These are phyloP conservation scores for Begonia fuchsioides DNA, from an alignment of 306 rosid species.

Conservation along the genomic window DNA sequence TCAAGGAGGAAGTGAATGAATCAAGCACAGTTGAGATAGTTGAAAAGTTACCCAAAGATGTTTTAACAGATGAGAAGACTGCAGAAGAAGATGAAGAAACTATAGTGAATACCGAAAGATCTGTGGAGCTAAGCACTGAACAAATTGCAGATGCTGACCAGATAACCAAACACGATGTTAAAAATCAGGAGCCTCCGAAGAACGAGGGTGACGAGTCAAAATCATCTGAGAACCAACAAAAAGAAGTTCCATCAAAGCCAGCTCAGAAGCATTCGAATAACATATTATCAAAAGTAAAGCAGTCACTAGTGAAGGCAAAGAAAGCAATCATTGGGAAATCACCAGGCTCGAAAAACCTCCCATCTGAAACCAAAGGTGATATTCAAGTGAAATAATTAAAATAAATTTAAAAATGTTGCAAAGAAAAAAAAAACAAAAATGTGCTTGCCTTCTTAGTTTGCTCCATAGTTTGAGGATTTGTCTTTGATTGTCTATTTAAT, in stretches of 20 bases:
- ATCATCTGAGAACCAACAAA: not conserved
- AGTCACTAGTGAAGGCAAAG: conserved; percentile 69
- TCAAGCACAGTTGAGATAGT: not conserved
- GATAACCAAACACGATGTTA: not conserved
- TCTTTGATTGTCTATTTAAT: not conserved
- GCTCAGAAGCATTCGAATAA: conserved; percentile 59
- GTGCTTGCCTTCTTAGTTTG: not conserved
- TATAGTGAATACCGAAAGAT: not conserved
- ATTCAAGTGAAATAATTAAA: conserved; percentile 10
- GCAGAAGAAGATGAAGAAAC: conserved; percentile 6
- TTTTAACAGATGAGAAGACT: not conserved
- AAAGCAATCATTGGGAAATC: conserved; percentile 76
- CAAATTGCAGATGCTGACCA: conserved; percentile 3
- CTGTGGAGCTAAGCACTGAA: not conserved
- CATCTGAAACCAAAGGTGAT: conserved; percentile 39
- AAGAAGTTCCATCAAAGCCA: conserved; percentile 30
- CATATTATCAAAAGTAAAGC: conserved; percentile 66
- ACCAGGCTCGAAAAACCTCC: conserved; percentile 48
- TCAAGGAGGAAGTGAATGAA: conserved; percentile 6
- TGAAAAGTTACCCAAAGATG: not conserved
- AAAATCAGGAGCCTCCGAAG: not conserved
- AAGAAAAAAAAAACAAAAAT: not conserved
- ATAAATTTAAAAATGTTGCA: not conserved
- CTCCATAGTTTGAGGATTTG: not conserved
- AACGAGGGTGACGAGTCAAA: not conserved